Conservation (phyloP, 352 stramenopile genomes). For the Pythium scleroteichum region DNA sequence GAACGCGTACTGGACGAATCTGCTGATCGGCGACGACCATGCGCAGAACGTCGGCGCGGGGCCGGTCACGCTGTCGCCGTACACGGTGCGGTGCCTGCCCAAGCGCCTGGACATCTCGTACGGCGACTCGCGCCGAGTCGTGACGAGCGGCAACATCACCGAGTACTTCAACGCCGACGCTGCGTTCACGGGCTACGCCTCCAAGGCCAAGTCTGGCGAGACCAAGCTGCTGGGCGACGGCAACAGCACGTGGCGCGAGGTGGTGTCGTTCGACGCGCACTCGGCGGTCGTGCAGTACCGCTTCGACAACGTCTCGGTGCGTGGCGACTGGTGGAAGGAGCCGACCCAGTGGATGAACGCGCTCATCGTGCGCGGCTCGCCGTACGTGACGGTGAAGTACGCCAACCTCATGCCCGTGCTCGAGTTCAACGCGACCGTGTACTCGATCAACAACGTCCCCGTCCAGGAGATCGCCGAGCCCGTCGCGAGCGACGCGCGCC, state of each 20-base stretch:
- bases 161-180: conserved; percentile 86
- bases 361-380: conserved; percentile 62
- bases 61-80: conserved; percentile 81
- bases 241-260: conserved; percentile 61
- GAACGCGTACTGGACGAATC: conserved; percentile 90
- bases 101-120: conserved; percentile 83
- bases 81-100: conserved; percentile 71
- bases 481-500: conserved; percentile 25
- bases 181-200: conserved; percentile 59
- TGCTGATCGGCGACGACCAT: conserved; percentile 77
- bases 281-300: conserved; percentile 68
- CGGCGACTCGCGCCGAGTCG: conserved; percentile 71
- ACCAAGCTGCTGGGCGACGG: conserved; percentile 53
- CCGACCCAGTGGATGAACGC: conserved; percentile 53
- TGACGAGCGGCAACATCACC: conserved; percentile 52
- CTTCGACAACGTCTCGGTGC: conserved; percentile 33
- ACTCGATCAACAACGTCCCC: conserved; percentile 50
- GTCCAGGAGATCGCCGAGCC: conserved; percentile 34
- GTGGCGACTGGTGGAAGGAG: conserved; percentile 4
- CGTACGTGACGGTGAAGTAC: conserved; percentile 86
- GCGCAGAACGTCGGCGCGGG: conserved; percentile 69
- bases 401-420: conserved; percentile 62
- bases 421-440: conserved; percentile 65
- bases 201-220: conserved; percentile 8
- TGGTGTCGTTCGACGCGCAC: conserved; percentile 69